Base-by-base conservation (phyloP, 106 monocot genomes). In the Ottelia alismoides region DNA sequence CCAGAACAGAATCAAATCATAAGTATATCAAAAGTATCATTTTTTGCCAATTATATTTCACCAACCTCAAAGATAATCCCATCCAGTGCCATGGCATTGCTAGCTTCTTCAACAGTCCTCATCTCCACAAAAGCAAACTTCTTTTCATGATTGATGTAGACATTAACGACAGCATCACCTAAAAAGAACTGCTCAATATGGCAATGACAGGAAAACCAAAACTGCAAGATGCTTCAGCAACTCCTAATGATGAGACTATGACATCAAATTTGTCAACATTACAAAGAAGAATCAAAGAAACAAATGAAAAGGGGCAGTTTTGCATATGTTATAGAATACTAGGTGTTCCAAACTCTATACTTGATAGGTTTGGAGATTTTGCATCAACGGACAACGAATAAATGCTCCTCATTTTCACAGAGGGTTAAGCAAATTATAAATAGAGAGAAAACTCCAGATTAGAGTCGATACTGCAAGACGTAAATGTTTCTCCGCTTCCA, bases 61-160 rank as follows among this genome's bases (percentile, higher is more conserved):
- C 6, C 40, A 43, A 43, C 67, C 72, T 72, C 72, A 60, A 72
- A 72, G 6, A 65, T 65, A 53, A 72, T 72, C 23, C 72, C 72
- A 54, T 72, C 72, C 23, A 72, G 35, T 24, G 72, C 35, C 72
- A 72, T 72, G 27, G 72, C 72, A 47, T 72, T 72, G 47, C 72
- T 72, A 14, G 72, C 72, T 59, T 72, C 72, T 48, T 72, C 72
- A 23, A 72, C 72, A 24, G 72, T 53, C 48, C 72, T 53, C 72
- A 72, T 72, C 51, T 72, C 72, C 58, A 72, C 65, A 45, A 72
- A 72, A 46, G 72, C 72, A 59, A 72, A 72, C 19, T 72, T 72
- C 60, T 72, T 72, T 47, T 72, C 72, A 47, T 65, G 72, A 60
- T 72, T 72, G 12, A 72, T 72, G 27, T 72, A 72, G 2, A 72